Evolutionary conservation across 371 early-diverging fungal species (phyloP).

Genomic region (Furculomyces boomerangus): DNA sequence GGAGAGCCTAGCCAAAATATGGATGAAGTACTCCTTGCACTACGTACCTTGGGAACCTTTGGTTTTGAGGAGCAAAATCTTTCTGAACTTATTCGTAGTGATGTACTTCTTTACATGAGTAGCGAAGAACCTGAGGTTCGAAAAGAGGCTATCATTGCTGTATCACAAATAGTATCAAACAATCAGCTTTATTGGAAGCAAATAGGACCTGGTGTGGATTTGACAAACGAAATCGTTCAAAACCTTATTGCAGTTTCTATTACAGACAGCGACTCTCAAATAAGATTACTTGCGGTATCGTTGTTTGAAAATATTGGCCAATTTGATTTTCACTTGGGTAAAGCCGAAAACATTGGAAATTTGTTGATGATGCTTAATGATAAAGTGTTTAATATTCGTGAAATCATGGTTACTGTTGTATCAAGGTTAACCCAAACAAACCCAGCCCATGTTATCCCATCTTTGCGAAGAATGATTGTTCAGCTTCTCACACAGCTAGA

Average conservation of each 20-base stretch:
- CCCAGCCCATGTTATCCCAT: conserved; percentile 87
- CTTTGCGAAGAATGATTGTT: conserved; percentile 67
- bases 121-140: conserved; percentile 69
- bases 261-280: conserved; percentile 37
- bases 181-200: conserved; percentile 61
- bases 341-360: conserved; percentile 76
- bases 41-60: conserved; percentile 73
- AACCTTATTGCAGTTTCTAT: conserved; percentile 75
- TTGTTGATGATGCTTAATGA: conserved; percentile 84
- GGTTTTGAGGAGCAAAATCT: conserved; percentile 69
- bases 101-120: conserved; percentile 67
- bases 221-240: conserved; percentile 77
- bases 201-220: conserved; percentile 65
- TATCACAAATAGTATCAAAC: conserved; percentile 60
- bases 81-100: conserved; percentile 79
- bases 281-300: conserved; percentile 17
- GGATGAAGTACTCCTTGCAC: conserved; percentile 65
- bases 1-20: conserved; percentile 24
- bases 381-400: conserved; percentile 76
- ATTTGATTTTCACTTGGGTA: conserved; percentile 79
- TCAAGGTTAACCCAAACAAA: conserved; percentile 74
- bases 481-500: conserved; percentile 84
- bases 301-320: conserved; percentile 3
- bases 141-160: conserved; percentile 74
- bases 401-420: conserved; percentile 66